Conservation (phyloP, 371 early-diverging fungal genomes). For the Mortierella sp. region DNA sequence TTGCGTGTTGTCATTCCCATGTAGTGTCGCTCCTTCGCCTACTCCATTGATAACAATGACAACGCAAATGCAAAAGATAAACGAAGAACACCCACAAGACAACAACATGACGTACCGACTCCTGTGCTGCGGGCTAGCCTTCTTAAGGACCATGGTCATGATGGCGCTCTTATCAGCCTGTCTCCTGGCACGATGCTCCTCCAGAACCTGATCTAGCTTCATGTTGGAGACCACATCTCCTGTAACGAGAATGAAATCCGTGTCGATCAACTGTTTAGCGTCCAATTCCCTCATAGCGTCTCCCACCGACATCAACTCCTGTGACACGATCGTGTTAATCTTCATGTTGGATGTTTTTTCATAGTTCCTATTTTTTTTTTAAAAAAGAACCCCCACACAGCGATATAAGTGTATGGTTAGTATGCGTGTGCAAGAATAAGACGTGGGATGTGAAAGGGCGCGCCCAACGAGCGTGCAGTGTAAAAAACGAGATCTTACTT, state of each 20-base stretch:
- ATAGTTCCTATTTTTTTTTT: constrained; percentile 41
- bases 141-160: constrained; percentile 91
- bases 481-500: constrained; percentile 64
- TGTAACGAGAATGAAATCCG: constrained; percentile 94
- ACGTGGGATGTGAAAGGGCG: background rate
- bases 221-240: constrained; percentile 95
- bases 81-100: constrained; percentile 15
- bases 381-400: background rate
- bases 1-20: background rate
- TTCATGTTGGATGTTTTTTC: constrained; percentile 70
- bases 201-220: constrained; percentile 80
- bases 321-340: constrained; percentile 82
- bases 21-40: background rate
- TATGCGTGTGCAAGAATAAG: background rate
- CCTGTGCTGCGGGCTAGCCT: constrained; percentile 52
- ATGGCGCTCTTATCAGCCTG: constrained; percentile 86
- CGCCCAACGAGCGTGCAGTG: no score
- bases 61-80: constrained; percentile 1
- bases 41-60: background rate
- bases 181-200: constrained; percentile 79
- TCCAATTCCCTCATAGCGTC: constrained; percentile 96
- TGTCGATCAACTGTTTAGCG: constrained; percentile 81
- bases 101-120: constrained; percentile 61
- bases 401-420: background rate
- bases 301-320: constrained; percentile 89